Evolutionary conservation across 192 early-diverging fungal genomes (phyloP).

Genomic region (Coemansia sp.): DNA sequence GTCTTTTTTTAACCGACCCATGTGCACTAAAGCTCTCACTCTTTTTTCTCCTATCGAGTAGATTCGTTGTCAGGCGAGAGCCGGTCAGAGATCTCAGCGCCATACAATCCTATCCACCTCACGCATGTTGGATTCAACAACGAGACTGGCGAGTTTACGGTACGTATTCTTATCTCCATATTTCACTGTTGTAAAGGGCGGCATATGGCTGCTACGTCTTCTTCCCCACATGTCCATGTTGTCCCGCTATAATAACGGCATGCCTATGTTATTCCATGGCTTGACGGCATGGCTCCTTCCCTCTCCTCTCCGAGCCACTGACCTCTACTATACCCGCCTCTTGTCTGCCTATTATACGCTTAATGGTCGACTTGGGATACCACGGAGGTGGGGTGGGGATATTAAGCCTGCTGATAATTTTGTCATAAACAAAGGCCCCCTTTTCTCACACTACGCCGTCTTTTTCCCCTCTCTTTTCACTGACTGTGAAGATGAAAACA

Average conservation of each 20-base stretch:
- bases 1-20: neutral
- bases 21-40: neutral
- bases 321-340: slow-evolving; percentile 1
- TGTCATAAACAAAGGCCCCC: slow-evolving; percentile 14
- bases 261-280: neutral
- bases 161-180: slow-evolving; percentile 36
- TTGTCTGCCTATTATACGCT: neutral
- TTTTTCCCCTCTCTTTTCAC: slow-evolving; percentile 20
- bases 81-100: slow-evolving; percentile 87
- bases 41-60: slow-evolving; percentile 21
- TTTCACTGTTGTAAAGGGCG: neutral
- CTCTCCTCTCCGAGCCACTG: neutral
- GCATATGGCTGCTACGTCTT: neutral
- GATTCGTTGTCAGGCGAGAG: slow-evolving; percentile 66
- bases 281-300: neutral
- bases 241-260: neutral
- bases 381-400: neutral
- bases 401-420: neutral
- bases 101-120: slow-evolving; percentile 95
- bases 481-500: neutral
- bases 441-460: slow-evolving; percentile 2
- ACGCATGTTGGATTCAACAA: slow-evolving; percentile 98
- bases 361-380: neutral
- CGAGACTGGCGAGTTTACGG: slow-evolving; percentile 93
- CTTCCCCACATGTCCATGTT: slow-evolving; percentile 4